These are phyloP conservation scores for Tylopilus sp. DNA, from an alignment of 1,284 basidiomycete genomes.

Conservation along the genomic window DNA sequence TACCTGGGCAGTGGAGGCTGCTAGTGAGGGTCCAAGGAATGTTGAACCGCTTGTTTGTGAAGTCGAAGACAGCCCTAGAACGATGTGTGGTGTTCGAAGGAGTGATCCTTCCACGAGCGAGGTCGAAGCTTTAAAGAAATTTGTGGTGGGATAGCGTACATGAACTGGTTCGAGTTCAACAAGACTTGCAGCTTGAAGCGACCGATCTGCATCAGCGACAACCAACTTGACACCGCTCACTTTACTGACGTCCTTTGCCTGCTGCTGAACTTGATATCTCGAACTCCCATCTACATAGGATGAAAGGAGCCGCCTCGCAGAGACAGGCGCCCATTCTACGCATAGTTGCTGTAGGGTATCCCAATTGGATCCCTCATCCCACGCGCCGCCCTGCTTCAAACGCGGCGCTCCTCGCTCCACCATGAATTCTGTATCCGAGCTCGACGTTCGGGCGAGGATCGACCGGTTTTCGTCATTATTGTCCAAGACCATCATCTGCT, in stretches of 20 bases:
- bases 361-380: neutral
- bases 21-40: too few relatives aligned
- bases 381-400: neutral
- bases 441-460: conserved; percentile 24
- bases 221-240: neutral
- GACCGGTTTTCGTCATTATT: conserved; percentile 23
- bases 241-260: too few relatives aligned
- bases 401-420: neutral
- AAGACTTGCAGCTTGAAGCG: too few relatives aligned
- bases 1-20: too few relatives aligned
- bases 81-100: too few relatives aligned
- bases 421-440: conserved; percentile 18
- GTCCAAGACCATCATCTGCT: conserved; percentile 28
- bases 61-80: too few relatives aligned
- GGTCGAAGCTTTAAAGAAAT: too few relatives aligned
- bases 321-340: conserved; percentile 9
- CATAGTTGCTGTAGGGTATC: conserved; percentile 9
- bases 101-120: too few relatives aligned
- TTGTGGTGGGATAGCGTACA: too few relatives aligned
- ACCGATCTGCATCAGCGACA: neutral
- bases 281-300: neutral
- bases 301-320: neutral
- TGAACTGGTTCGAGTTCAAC: too few relatives aligned
- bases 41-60: too few relatives aligned
- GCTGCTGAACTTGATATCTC: neutral